Percentiles rank a stretch among this genome's conserved stretches.
Evolutionary conservation across 306 rosid genomes (phyloP).

Genomic region (Castanea mollissima): DNA sequence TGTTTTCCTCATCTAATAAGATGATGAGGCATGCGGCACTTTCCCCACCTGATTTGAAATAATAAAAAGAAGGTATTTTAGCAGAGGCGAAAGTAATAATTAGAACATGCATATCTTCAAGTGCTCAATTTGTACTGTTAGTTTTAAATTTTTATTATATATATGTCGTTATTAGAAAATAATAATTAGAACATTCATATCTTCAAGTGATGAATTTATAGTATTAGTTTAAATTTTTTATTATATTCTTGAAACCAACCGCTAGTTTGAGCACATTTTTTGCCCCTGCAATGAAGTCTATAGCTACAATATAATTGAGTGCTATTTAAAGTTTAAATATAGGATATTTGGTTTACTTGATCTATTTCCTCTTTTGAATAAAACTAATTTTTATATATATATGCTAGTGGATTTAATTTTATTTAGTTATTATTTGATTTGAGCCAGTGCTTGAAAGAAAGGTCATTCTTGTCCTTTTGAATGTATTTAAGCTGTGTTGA

Average conservation of each 20-base stretch:
- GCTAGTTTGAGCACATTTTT: background rate
- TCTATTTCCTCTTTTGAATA: too few relatives aligned
- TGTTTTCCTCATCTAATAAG: background rate
- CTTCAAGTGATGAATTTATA: background rate
- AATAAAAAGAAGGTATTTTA: background rate
- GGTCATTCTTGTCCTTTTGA: background rate
- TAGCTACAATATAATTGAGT: background rate
- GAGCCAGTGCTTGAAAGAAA: background rate
- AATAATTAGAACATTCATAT: background rate
- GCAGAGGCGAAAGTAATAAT: background rate
- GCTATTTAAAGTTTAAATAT: background rate
- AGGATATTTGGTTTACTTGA: too few relatives aligned
- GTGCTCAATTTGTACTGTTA: too few relatives aligned
- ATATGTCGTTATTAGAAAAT: background rate
- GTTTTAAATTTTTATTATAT: background rate
- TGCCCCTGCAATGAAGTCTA: background rate
- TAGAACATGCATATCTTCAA: too few relatives aligned
- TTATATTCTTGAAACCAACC: background rate
- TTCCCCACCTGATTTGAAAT: background rate
- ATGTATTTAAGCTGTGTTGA: background rate
- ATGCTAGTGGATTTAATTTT: background rate
- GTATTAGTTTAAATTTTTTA: background rate
- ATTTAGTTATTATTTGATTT: background rate
- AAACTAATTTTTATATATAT: too few relatives aligned
- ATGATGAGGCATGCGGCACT: background rate